phyloP scores from a whole-genome alignment of 805 yeast species.

The Saccharomycopsis malanga region DNA sequence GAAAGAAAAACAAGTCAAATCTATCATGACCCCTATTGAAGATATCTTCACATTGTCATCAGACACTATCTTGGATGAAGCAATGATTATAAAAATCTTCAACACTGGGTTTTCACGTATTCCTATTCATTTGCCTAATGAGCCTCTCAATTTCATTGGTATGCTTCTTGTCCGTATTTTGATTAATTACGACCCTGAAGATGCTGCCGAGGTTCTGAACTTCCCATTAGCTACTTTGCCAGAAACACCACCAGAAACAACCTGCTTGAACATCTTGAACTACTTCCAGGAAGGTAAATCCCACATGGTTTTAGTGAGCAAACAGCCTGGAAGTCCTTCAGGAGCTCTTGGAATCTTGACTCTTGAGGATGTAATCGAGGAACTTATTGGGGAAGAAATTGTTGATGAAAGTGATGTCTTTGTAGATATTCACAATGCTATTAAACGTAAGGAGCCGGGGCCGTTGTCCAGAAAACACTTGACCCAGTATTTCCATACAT shows the following conservation, averaged over 20 bases:
- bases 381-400: slow-evolving; percentile 94
- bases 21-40: slow-evolving; percentile 91
- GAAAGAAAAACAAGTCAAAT: slow-evolving; percentile 80
- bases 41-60: slow-evolving; percentile 85
- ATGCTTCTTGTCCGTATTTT: slow-evolving; percentile 89
- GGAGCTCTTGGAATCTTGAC: slow-evolving; percentile 93
- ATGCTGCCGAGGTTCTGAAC: slow-evolving; percentile 81
- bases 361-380: slow-evolving; percentile 96
- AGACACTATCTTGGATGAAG: slow-evolving; percentile 75
- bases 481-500: slow-evolving; percentile 58
- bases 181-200: slow-evolving; percentile 96
- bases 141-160: slow-evolving; percentile 87
- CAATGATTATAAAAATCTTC: slow-evolving; percentile 79
- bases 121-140: slow-evolving; percentile 86
- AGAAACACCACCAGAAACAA: slow-evolving; percentile 85
- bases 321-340: slow-evolving; percentile 69
- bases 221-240: slow-evolving; percentile 96
- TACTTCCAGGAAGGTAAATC: slow-evolving; percentile 97
- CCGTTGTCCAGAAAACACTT: slow-evolving; percentile 65
- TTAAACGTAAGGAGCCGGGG: slow-evolving; percentile 70
- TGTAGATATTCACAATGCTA: slow-evolving; percentile 81
- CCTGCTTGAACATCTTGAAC: slow-evolving; percentile 87
- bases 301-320: slow-evolving; percentile 92
- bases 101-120: slow-evolving; percentile 93
- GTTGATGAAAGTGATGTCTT: slow-evolving; percentile 95